Evolutionary conservation across 805 yeast species (phyloP), one percentile per base, ranked within the genome.

Genomic region (Yarrowia sp.): DNA sequence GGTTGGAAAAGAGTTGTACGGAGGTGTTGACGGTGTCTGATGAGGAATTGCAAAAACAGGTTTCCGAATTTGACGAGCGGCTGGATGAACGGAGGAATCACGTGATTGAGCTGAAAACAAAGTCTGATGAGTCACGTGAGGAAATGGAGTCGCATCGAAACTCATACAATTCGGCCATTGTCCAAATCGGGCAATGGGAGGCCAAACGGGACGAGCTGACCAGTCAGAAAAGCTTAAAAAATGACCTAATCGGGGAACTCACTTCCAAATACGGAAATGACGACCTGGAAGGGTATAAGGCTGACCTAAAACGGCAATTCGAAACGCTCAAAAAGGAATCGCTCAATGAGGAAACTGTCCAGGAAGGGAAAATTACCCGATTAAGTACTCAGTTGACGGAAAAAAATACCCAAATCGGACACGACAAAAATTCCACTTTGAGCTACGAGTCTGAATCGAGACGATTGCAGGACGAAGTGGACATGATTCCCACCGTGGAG

Each of bases 131-230:
- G 51, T 70, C 44, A 78, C 76, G 43, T 63, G 38, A 0, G 65
- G 68, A 1, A 68, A 79, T 4, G 70, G 71, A 3, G 45, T 41
- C 0, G 41, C 71, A 1, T 77, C 51, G 85, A 67, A 65, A 67
- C 0, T 68, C 74, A 1, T 77, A 77, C 41, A 79, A 78, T 66
- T 66, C 70, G 1, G 72, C 79, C 8, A 80, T 83, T 0, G 75
- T 84, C 36, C 51, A 76, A 58, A 85, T 84, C 67, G 96, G 93
- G 5, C 80, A 83, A 57, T 74, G 86, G 50, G 77, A 78, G 61
- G 82, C 82, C 1, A 80, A 79, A 65, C 31, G 32, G 38, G 31
- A 31, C 17, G 61, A 55, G 31, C 28, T 31, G 22, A 47, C 31
- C 31, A 28, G 32, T 3, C 61, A 55, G 31, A 10, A 4, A 3